Percentiles rank a stretch among this genome's conserved stretches.
Evolutionary conservation across 108 stramenopile species (phyloP).

Genomic region (Hondaea fermentalgiana): DNA sequence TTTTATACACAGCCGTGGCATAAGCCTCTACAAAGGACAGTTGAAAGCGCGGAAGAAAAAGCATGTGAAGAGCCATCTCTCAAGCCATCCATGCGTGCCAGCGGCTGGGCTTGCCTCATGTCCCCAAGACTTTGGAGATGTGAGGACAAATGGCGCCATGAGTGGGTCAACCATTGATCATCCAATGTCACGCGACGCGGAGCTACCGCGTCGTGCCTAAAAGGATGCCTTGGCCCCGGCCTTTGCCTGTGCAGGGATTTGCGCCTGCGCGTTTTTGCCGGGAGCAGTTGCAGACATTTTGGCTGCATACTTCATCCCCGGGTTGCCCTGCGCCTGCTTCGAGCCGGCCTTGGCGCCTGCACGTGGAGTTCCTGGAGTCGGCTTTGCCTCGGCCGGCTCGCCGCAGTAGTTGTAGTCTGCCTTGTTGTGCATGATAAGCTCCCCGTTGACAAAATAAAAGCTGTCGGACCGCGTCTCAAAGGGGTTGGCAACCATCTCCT

Average conservation of each 20-base stretch:
- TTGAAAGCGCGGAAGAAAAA: too few species aligned
- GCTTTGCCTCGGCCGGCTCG: not conserved
- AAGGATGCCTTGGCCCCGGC: constrained; percentile 7
- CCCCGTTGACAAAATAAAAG: constrained; percentile 65
- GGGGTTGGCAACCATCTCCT: constrained; percentile 61
- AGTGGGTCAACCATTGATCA: not conserved
- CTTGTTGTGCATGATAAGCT: constrained; percentile 69
- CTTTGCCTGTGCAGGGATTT: constrained; percentile 4
- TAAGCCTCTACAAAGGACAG: too few species aligned
- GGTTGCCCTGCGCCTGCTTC: not conserved
- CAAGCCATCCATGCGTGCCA: too few species aligned
- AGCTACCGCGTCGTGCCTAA: not conserved
- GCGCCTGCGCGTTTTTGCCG: not conserved
- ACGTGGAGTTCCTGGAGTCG: not conserved
- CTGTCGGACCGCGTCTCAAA: constrained; percentile 55
- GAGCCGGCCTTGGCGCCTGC: constrained; percentile 16
- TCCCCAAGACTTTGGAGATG: too few species aligned
- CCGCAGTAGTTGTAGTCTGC: constrained; percentile 57
- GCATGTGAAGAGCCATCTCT: too few species aligned
- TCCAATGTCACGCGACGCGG: not conserved
- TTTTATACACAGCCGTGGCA: too few species aligned
- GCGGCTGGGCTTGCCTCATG: too few species aligned
- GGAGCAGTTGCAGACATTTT: constrained; percentile 12
- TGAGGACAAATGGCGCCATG: not conserved
- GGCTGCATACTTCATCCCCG: not conserved